Base-by-base conservation (phyloP, 352 stramenopile genomes). In the Plasmopara halstedii region DNA sequence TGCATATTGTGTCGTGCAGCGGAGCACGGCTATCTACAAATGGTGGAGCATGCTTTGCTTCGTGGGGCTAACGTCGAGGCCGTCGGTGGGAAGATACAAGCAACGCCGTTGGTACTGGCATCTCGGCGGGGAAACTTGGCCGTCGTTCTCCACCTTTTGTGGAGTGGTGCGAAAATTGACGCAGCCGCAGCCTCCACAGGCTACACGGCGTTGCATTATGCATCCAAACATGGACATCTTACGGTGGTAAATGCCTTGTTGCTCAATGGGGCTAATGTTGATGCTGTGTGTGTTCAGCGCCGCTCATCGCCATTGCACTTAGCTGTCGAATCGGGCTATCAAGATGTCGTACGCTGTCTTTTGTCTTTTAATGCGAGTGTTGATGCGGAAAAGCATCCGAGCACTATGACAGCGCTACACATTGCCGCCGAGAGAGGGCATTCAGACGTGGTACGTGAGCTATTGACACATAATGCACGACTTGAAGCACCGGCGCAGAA, bases 181-280 rank as follows among this genome's bases (percentile, higher is more conserved):
- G 58, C 62, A 18, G 49, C 53, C n/a, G 68, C 64, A 15, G 42
- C 37, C 7, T 50, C 63, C 8, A 70, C 56, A 15, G 68, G 68
- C 20, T 80, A 80, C 50, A 76, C 65, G 2, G 67, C 67, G 8
- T 48, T 82, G 38, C 64, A 76, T 42, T 73, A 78, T 37, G 70
- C 70, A 19, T 57, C 67, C 26, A 73, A 68, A n/a, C 54, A 78
- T 33, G 70, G 70, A 6, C 67, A 78, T 33, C 29, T 78, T 34
- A 79, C 64, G 38, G 63, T 82, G 36, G 70, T 74, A 21, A 78
- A 78, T 47, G 77, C 62, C 26, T 49, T 82, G 40, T 40, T 79
- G 49, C 50, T 82, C 17, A 75, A 79, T 22, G 67, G 67, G 15
- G 67, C 67, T 23, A 58, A 76, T 42, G 65, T 82, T 13, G 62